Base-by-base conservation (phyloP, 805 yeast species). In the Komagataella populi region DNA sequence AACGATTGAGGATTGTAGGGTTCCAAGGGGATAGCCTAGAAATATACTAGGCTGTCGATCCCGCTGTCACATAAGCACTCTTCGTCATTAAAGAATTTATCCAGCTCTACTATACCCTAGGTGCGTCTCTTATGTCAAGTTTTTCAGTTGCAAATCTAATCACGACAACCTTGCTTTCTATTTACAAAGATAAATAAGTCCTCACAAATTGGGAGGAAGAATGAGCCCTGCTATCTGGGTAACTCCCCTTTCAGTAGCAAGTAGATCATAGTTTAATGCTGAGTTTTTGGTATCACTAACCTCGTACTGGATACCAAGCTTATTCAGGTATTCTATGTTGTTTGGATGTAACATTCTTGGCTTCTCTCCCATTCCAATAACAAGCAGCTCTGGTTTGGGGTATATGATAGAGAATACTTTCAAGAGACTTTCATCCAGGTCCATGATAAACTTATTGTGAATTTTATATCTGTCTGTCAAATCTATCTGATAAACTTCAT, bases 301-400 rank as follows among this genome's bases (percentile, higher is more conserved):
- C 58, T 87, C 93, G 17, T 81, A 61, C 59, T 80, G 83, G n/a
- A 85, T 77, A 0, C 95, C 95, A 53, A 83, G 64, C 5, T 69
- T 63, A 23, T 74, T 71, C 53, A 87, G 71, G 53, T 61, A 65
- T 45, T 66, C 63, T 48, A 76, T 68, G 49, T 83, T 81, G 7
- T 62, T 56, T n/a, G 79, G 81, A 43, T 81, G 75, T 56, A 87
- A 67, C 63, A 84, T 71, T 48, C 93, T 70, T 2, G 85, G 73
- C 53, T 74, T 71, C 53, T 70, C 69, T 0, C 95, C 95, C 22
- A 84, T 66, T 1, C 95, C 95, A 16, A 86, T 65, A 6, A 85
- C 81, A 48, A 84, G 57, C 47, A 87, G 69, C 59, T 87, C 95
- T 0, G 95, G 95, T 59, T 81, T 80, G 3, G 95, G 95, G 61